Evolutionary conservation across 116 monocot genomes (phyloP), one percentile per base, ranked within the genome.

Genomic region (Papilionanthe hybrid): DNA sequence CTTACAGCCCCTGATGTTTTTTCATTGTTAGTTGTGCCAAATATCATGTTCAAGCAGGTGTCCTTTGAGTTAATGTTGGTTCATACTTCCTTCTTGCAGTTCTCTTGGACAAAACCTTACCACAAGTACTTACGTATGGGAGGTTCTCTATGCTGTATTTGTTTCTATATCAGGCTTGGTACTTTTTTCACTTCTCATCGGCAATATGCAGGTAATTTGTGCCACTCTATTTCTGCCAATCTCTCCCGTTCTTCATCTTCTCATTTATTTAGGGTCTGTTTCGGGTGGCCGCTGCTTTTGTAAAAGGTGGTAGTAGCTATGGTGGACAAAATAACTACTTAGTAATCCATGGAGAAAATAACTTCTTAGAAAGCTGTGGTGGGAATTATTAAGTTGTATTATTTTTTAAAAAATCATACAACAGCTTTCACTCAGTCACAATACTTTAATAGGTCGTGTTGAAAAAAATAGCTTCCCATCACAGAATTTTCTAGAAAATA

Each of bases 111-210:
- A 99, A 81, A 91, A 91, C 77, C 82, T 99, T 55, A 29, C 23
- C 27, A 93, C 99, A 82, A 99, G 91, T 80, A 91, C 91, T 55
- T 93, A 84, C 83, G 86, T 83, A 23, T 81, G 86, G 89, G 99
- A 99, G 84, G 93, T 87, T 67, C 57, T 88, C 28, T 99, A 94
- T 85, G 93, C 95, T 75, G 85, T 86, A 53, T 90, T 85, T 78
- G 87, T 99, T 77, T 85, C 89, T 44, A 86, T 95, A 37, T 85
- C 87, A 66, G 99, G 94, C 71, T 89, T 99, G 84, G 91, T 99
- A 60, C 82, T 99, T 72, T 99, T 99, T 84, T 77, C 99, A 75
- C 93, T 95, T 81, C 90, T 99, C 69, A 99, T 99, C 41, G 95
- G 95, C 58, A 99, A 99, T 82, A 93, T 99, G 99, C 99, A 99